Conservation (phyloP, 129 eudicot genomes). For the Pseudognaphalium luteoalbum region DNA sequence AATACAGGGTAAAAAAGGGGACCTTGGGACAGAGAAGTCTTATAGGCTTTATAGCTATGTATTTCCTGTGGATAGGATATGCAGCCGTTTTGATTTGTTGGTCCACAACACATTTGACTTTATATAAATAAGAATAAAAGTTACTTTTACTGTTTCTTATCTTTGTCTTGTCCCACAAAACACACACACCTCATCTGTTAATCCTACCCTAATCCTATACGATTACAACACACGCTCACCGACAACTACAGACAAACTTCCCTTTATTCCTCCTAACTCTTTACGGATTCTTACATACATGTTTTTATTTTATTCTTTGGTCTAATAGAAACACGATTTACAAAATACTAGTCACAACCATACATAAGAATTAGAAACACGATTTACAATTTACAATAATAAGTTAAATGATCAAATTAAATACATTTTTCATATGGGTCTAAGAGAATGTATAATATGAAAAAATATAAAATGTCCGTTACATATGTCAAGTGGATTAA, state of each 20-base stretch:
- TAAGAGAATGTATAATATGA: too few species aligned
- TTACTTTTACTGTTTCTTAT: neutral
- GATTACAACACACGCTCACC: neutral
- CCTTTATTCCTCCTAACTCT: neutral
- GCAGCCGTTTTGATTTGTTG: neutral
- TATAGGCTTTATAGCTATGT: neutral
- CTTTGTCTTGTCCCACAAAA: neutral
- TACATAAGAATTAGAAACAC: too few species aligned
- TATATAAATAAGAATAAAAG: neutral
- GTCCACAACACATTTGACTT: neutral
- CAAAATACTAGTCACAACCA: too few species aligned
- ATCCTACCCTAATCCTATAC: too few species aligned
- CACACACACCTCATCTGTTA: neutral
- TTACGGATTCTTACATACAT: neutral
- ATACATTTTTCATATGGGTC: too few species aligned
- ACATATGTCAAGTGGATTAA: too few species aligned
- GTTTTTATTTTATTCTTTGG: neutral
- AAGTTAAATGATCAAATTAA: too few species aligned
- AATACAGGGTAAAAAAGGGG: too few species aligned
- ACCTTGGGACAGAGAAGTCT: too few species aligned
- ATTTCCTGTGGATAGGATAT: neutral
- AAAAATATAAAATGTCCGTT: too few species aligned
- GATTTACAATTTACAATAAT: too few species aligned
- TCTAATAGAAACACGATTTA: too few species aligned
- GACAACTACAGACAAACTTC: constrained; percentile 9